A percentile compares a stretch with the other conserved stretches of the same genome.
phyloP scores from a whole-genome alignment of 305 asterid species.

The Solanum hybrid region DNA sequence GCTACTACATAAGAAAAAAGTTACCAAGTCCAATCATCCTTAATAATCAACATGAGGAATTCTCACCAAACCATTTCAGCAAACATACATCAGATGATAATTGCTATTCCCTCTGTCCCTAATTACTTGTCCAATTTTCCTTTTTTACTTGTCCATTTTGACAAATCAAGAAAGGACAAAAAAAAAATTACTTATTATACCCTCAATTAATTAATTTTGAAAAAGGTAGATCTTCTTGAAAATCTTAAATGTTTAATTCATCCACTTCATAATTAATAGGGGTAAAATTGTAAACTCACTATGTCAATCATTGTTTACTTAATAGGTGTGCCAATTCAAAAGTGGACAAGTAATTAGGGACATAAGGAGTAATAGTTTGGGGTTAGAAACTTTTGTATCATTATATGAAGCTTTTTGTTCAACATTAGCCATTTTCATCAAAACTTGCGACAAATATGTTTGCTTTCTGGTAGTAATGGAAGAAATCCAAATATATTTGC shows the following conservation, averaged over 20 bases:
- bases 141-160: too few species aligned
- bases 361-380: neutral
- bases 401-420: neutral
- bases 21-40: neutral
- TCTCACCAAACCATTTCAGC: neutral
- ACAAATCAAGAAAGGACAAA: too few species aligned
- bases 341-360: too few species aligned
- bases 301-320: too few species aligned
- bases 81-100: neutral
- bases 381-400: neutral
- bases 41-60: neutral
- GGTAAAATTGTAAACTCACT: too few species aligned
- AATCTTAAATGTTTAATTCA: too few species aligned
- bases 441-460: neutral
- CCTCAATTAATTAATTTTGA: too few species aligned
- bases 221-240: too few species aligned
- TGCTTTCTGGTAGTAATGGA: neutral
- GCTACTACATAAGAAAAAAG: neutral
- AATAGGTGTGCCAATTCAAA: too few species aligned
- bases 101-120: neutral
- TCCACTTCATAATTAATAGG: too few species aligned
- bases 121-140: too few species aligned
- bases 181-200: too few species aligned
- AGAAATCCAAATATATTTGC: neutral
- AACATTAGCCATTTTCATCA: neutral